Base-by-base conservation (phyloP, 805 yeast genomes). In the Metschnikowia orientalis region DNA sequence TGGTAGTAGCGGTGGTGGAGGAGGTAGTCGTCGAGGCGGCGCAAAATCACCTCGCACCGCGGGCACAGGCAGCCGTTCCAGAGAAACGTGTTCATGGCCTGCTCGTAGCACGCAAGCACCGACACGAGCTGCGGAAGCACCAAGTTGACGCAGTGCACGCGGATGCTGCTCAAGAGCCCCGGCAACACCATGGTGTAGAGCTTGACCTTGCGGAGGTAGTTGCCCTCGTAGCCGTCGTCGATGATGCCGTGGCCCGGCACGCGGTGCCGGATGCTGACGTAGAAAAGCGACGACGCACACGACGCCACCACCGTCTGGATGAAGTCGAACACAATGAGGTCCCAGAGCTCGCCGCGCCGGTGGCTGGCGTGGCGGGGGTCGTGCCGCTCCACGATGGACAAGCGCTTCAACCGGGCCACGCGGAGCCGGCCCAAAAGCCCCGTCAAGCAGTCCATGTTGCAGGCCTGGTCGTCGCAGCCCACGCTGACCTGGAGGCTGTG, bases 11-110 rank as follows among this genome's bases (percentile, higher is more conserved):
- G 75, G 48, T 83, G 94, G 29, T 72, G 67, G 70, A 79, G 71
- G 29, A 82, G 53, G 43, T 69, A 81, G 10, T 71, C 64, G 45
- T 83, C 94, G 30, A 78, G 63, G 8, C 71, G 42, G 0, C 70
- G 69, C 15, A 82, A 54, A 24, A 60, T 61, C 32, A 59, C 59
- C 9, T 59, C 57, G 47, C 94, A 83, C 42, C 67, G 73, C 1
- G 44, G 40, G 50, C 94, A 83, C 23, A 67, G 69, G 53, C 90
- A 82, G 0, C 90, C 90, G 50, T 81, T 82, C 89, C 90, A 83
- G 15, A 83, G 53, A 31, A 83, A 42, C 41, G 79, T 82, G 28
- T 85, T 81, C 50, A 78, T 76, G 5, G 79, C 52, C 35, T 79
- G 79, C 43, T 83, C 94, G 51, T 81, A 83, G 40, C 85, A 74